phyloP scores from a whole-genome alignment of 495 filamentous ascomycete species.

The Stereocaulon alpinum region DNA sequence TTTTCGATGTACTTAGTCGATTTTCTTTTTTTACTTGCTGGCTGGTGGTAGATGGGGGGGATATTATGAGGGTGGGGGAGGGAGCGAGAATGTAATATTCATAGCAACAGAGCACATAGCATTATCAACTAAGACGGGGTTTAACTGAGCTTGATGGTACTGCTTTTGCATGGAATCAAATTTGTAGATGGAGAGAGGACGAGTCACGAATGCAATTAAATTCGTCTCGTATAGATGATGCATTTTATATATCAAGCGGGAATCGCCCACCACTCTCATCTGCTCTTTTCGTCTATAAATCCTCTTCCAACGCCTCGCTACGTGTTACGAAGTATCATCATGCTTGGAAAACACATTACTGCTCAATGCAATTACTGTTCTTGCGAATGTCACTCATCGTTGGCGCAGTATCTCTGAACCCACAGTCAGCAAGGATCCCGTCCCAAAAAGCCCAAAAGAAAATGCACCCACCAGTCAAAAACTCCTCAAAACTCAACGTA shows the following conservation, averaged over 20 bases:
- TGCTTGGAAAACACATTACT: not conserved
- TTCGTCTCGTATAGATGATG: not conserved
- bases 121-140: too few relatives aligned
- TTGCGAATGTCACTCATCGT: not conserved
- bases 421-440: not conserved
- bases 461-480: slow-evolving; percentile 48
- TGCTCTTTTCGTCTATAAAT: not conserved
- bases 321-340: not conserved
- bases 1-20: not conserved
- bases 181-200: too few relatives aligned
- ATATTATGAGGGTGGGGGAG: not conserved
- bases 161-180: too few relatives aligned
- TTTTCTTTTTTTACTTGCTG: too few relatives aligned
- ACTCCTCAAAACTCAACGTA: slow-evolving; percentile 72
- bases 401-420: slow-evolving; percentile 12
- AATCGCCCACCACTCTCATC: not conserved
- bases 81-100: not conserved
- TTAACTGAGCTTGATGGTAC: too few relatives aligned
- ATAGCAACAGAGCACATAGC: not conserved
- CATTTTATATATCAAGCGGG: not conserved
- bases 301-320: not conserved
- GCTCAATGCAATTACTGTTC: not conserved
- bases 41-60: not conserved
- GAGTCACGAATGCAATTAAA: too few relatives aligned
- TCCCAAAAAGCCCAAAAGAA: not conserved